Evolutionary conservation across 2,329 filamentous ascomycete genomes (phyloP).

Genomic region (Magnaporthales sp.): DNA sequence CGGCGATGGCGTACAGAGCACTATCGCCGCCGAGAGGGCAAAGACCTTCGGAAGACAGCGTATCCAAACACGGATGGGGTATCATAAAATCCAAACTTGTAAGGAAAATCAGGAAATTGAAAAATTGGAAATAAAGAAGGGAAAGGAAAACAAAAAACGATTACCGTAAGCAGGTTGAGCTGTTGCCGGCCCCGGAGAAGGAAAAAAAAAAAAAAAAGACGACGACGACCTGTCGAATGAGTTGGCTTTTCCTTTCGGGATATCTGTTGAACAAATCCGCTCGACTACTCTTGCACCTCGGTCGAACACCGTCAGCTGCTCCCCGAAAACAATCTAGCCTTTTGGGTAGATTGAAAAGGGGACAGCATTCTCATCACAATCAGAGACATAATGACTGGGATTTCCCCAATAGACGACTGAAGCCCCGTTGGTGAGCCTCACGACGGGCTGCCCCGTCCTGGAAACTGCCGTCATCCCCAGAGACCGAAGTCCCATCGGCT

Average conservation of each 20-base stretch:
- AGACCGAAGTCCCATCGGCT: constrained; percentile 24
- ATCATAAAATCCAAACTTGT: constrained; percentile 34
- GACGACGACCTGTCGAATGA: not conserved
- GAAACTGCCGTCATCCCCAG: constrained; percentile 33
- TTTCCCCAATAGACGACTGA: constrained; percentile 28
- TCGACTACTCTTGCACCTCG: not conserved
- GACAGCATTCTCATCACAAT: not conserved
- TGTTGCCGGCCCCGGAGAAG: constrained; percentile 13
- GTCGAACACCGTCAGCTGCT: not conserved
- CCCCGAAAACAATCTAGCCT: not conserved
- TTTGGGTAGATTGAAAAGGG: not conserved
- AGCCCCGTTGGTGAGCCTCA: constrained; percentile 50
- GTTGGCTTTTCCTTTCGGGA: not conserved
- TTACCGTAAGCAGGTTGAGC: constrained; percentile 26
- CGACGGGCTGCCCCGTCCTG: constrained; percentile 53
- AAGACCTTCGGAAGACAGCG: constrained; percentile 28
- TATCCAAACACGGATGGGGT: constrained; percentile 46
- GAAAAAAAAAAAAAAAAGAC: not conserved
- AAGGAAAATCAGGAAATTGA: too few species aligned
- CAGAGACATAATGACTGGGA: not conserved
- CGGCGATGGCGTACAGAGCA: constrained; percentile 47
- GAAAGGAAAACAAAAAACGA: constrained; percentile 14
- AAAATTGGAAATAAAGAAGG: constrained; percentile 10
- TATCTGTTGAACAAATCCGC: not conserved
- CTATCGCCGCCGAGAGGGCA: constrained; percentile 40